Evolutionary conservation across 2,329 filamentous ascomycete species (phyloP), one percentile per base, ranked within the genome.

Genomic region (Talaromyces atroroseus): DNA sequence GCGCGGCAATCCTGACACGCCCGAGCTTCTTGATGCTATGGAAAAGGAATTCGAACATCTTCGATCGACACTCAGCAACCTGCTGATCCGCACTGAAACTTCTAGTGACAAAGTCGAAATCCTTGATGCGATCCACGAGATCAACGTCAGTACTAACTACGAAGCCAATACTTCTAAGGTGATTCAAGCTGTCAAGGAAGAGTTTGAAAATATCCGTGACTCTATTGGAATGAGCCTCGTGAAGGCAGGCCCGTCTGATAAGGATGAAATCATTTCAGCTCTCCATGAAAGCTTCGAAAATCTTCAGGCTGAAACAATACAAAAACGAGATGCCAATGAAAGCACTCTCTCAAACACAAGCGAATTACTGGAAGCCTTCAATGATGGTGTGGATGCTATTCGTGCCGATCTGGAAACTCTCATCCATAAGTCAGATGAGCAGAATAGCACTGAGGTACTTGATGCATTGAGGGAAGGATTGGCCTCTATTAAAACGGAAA

Each of bases 401-500:
- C 83, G 90, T 5, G 79, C 82, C 16, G 92, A 96, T 62, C 82
- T 96, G 50, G 78, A 82, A 61, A 86, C 86, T 66, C 80, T 94
- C 16, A 79, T 84, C 21, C 86, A 92, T 67, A 94, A 90, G 73
- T 89, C 91, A 5, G 77, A 84, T 0, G 91, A 95, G 64, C 81
- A 92, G 71, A 92, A 88, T 0, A 92, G 89, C 58, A 89, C 95
- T 61, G 91, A 96, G 71, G 92, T 96, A 52, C 79, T 96, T 1
- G 89, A 96, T 58, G 90, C 89, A 0, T 80, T 97, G 56, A 95
- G 88, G 68, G 81, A 85, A n/a, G 92, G 91, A 0, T 77, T 97
- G 8, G 85, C 88, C 45, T 82, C 81, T 40, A 80, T 97, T 16
- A 85, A 86, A 53, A 80, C 82, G 1, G 92, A 96, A 49, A 89